Conservation (phyloP, 345 rosid species). For the Eutrema heterophyllum region DNA sequence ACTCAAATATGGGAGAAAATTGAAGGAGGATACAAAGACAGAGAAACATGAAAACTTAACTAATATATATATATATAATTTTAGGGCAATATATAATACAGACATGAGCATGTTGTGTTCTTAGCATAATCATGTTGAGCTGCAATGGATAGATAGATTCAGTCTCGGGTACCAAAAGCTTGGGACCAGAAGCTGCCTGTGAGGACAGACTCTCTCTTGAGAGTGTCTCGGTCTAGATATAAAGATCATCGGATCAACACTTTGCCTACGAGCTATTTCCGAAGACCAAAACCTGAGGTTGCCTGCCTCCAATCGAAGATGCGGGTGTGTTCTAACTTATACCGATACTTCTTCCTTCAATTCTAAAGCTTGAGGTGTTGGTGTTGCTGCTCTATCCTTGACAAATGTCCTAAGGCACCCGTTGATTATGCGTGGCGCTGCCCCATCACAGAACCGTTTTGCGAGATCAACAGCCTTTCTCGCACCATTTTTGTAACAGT, state of each 20-base stretch:
- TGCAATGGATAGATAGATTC: constrained; percentile 16
- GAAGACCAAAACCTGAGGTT: constrained; percentile 26
- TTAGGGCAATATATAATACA: constrained; percentile 5
- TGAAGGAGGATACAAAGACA: constrained; percentile 1
- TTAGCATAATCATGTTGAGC: constrained; percentile 15
- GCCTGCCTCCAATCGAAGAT: constrained; percentile 15
- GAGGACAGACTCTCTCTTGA: constrained; percentile 4
- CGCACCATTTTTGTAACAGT: constrained; percentile 1
- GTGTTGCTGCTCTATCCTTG: constrained; percentile 41
- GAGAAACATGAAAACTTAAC: neutral
- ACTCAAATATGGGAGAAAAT: neutral
- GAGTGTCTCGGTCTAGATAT: constrained; percentile 13
- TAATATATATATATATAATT: neutral
- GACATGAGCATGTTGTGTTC: constrained; percentile 11
- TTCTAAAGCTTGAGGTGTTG: constrained; percentile 31
- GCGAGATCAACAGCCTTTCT: constrained; percentile 94
- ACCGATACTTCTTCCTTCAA: constrained; percentile 27
- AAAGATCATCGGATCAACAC: constrained; percentile 9
- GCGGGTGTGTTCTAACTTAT: constrained; percentile 15
- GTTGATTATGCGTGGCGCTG: constrained; percentile 86
- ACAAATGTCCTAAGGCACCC: constrained; percentile 91
- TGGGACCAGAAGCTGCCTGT: constrained; percentile 11
- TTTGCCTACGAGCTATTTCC: constrained; percentile 12
- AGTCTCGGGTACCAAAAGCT: constrained; percentile 13
- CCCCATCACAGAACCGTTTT: constrained; percentile 92